Evolutionary conservation across 257 asterid genomes (phyloP).

Genomic region (Plantago ovata): DNA sequence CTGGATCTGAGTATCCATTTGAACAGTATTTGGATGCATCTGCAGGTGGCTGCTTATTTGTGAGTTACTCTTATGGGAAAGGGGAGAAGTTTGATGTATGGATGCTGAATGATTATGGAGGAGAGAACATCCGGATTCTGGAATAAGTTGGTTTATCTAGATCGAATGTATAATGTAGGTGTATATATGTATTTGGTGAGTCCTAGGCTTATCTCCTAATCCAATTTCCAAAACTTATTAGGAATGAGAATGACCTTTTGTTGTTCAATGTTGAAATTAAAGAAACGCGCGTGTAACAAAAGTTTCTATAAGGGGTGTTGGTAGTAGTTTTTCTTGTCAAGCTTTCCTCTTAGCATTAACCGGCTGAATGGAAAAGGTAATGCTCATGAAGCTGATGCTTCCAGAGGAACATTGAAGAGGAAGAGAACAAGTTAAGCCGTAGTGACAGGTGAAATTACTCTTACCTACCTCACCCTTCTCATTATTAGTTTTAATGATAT

Average conservation of each 20-base stretch:
- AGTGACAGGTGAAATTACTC: too few species aligned
- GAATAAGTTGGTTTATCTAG: not conserved
- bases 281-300: not conserved
- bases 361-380: too few species aligned
- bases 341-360: not conserved
- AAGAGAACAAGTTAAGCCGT: too few species aligned
- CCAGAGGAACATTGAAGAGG: too few species aligned
- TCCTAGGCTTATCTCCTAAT: not conserved
- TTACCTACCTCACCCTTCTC: too few species aligned
- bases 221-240: not conserved
- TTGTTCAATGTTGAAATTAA: not conserved
- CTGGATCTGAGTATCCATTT: too few species aligned
- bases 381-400: too few species aligned
- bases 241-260: not conserved
- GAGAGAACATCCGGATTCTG: not conserved
- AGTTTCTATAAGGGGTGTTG: not conserved
- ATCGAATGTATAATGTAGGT: not conserved
- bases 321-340: not conserved
- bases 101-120: not conserved
- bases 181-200: not conserved
- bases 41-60: conserved; percentile 7
- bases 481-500: too few species aligned
- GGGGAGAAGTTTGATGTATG: not conserved
- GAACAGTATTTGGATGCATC: not conserved
- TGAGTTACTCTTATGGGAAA: not conserved